Evolutionary conservation across 768 basidiomycete species (phyloP), one percentile per base, ranked within the genome.

Genomic region (Clitopilus passeckerianus): DNA sequence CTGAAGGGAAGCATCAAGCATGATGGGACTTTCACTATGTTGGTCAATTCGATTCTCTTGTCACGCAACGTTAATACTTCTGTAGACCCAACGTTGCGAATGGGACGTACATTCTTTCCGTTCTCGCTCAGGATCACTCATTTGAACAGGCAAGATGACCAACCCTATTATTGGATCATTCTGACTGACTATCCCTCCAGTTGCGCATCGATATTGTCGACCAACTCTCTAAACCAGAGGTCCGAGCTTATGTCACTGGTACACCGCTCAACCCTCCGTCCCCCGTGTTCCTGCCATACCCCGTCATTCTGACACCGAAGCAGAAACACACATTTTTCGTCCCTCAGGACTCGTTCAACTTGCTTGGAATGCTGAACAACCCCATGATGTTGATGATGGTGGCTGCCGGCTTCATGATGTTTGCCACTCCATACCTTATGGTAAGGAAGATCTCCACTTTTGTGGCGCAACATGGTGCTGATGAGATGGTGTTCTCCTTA

Each of bases 311-410:
- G 54, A 66, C 72, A 1, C 78, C 89, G 4, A 82, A 81, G 57
- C 75, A 78, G 58, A 84, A 78, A 68, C 77, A 84, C 65, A 74
- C 66, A 54, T 93, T 87, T 70, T 92, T 89, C 68, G 75, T 85
- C 27, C 85, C 88, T 23, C 81, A 70, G 33, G 82, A 91, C 69
- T 83, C 85, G 16, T 93, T 93, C 78, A 88, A 88, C 70, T 62
- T 91, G 22, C 57, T 88, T 59, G 83, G 76, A 56, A 91, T 93
- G 88, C 76, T 93, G 66, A 83, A 86, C 59, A 93, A 85, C 67
- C 91, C 91, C 6, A 92, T 93, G 91, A 89, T 90, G 79, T 72
- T 93, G 59, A 79, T 92, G 70, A 89, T 90, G 85, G 78, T 84
- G 30, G 71, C 81, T 63, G 87, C 81, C 50, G 90, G 80, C 35